A percentile compares a stretch with the other conserved stretches of the same genome.
phyloP scores from a whole-genome alignment of 2,329 filamentous ascomycete species.

The Aureobasidium sp. region DNA sequence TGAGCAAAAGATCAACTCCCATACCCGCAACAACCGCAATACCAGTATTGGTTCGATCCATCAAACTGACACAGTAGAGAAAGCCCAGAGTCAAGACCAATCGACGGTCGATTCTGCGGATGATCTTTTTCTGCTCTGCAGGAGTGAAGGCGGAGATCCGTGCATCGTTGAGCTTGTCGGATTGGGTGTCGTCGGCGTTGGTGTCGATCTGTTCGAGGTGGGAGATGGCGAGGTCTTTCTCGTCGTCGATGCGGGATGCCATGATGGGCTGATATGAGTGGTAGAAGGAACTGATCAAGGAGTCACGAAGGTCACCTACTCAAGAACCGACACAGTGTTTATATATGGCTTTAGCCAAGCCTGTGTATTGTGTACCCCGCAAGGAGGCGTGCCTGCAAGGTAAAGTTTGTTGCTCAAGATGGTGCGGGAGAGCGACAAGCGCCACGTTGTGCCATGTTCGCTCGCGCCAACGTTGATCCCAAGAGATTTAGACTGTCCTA shows the following conservation, averaged over 20 bases:
- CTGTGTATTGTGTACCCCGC: slow-evolving; percentile 2
- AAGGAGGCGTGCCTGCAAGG: neutral
- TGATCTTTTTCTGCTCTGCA: slow-evolving; percentile 59
- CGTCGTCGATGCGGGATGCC: neutral
- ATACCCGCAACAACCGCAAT: slow-evolving; percentile 32
- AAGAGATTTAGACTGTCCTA: neutral
- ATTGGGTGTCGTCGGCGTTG: neutral
- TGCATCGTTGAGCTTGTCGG: slow-evolving; percentile 22
- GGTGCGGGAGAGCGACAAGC: slow-evolving; percentile 7
- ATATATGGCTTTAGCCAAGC: neutral
- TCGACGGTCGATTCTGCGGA: slow-evolving; percentile 58
- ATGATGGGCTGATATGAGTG: neutral
- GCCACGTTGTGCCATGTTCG: slow-evolving; percentile 7
- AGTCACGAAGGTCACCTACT: neutral
- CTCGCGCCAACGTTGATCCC: neutral
- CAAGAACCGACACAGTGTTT: neutral
- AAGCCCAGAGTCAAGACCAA: slow-evolving; percentile 42
- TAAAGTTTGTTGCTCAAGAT: neutral
- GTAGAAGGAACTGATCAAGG: neutral
- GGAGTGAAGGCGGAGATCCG: slow-evolving; percentile 43
- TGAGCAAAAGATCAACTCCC: slow-evolving; percentile 28
- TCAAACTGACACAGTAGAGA: slow-evolving; percentile 31
- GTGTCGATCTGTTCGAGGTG: slow-evolving; percentile 9
- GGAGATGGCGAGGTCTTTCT: neutral
- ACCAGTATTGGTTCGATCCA: slow-evolving; percentile 29